phyloP scores from a whole-genome alignment of 2,329 filamentous ascomycete genomes.

The Furcasterigmium sp. region DNA sequence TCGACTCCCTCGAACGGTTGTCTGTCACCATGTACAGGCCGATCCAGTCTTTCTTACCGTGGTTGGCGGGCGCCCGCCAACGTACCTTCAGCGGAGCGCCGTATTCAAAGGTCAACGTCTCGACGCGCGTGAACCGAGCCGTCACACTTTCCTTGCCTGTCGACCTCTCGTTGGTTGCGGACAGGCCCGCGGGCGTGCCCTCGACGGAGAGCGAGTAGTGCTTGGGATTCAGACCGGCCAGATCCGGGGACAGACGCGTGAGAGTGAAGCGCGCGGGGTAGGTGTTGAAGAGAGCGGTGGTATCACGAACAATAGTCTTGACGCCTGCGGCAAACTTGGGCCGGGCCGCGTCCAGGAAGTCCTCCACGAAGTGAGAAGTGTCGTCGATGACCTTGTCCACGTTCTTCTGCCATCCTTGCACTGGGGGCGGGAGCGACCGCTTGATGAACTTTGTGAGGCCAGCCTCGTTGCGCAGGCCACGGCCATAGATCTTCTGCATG shows the following conservation, averaged over 20 bases:
- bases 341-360: slow-evolving; percentile 78
- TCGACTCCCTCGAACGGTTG: slow-evolving; percentile 79
- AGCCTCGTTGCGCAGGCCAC: slow-evolving; percentile 76
- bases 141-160: slow-evolving; percentile 70
- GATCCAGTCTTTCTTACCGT: slow-evolving; percentile 91
- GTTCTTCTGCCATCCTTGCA: slow-evolving; percentile 78
- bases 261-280: slow-evolving; percentile 84
- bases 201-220: slow-evolving; percentile 75
- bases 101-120: slow-evolving; percentile 79
- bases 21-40: slow-evolving; percentile 95
- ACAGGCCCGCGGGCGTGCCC: slow-evolving; percentile 51
- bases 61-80: slow-evolving; percentile 84
- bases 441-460: slow-evolving; percentile 90
- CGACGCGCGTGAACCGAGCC: slow-evolving; percentile 64
- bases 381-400: slow-evolving; percentile 85
- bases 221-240: slow-evolving; percentile 73
- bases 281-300: slow-evolving; percentile 80
- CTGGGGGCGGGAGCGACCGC: slow-evolving; percentile 74
- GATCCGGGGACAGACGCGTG: slow-evolving; percentile 70
- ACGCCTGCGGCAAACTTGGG: slow-evolving; percentile 84
- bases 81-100: slow-evolving; percentile 83
- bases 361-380: slow-evolving; percentile 83
- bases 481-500: slow-evolving; percentile 96
- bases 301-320: slow-evolving; percentile 82
- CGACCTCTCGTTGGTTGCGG: slow-evolving; percentile 50